Evolutionary conservation across 257 asterid genomes (phyloP), one percentile per base, ranked within the genome.

Genomic region (Ajuga chamaepitys): DNA sequence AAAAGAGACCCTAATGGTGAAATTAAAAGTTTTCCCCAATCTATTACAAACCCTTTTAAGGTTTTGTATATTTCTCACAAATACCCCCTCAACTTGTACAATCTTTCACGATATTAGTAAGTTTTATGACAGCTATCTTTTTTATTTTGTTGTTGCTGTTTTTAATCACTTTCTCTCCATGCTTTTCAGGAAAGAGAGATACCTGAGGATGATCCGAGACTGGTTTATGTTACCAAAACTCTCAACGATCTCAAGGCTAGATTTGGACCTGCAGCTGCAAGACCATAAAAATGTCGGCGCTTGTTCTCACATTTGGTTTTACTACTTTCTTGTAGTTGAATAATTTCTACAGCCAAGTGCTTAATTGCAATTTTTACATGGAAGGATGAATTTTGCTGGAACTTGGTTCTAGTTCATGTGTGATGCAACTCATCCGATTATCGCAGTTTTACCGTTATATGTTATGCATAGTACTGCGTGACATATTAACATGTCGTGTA

Each of bases 201-300:
- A 81, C 93, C 99, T 0, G 90, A 74, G 66, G 96, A 88, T 73
- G 99, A 94, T 79, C 95, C 95, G 12, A 81, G 97, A 57, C 70
- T 90, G 74, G 2, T 72, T 74, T 24, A 38, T 28, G 97, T 94
- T 20, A 70, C 83, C 14, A 54, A 28, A 44, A 78, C 85, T 57
- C 78, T 71, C 16, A 67, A 81, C 58, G 67, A 77, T 61, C 66
- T 78, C 59, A 71, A 80, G 52, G 44, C 16, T 20, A 85, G 80
- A 73, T 14, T 64, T 52, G 85, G 88, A 21, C 21, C 73, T 4
- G 83, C 81, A 63, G 77, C 59, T 32, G 86, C 81, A 62, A 78
- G 89, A 75, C 25, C 4, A 56, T 74, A 69, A 75, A 48, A 16
- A 45, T 34, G 55, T 61, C 54, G 40, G 70, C 61, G 21, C 10